Evolutionary conservation across 2,329 filamentous ascomycete species (phyloP).

Genomic region (Aspergillus aculeatus): DNA sequence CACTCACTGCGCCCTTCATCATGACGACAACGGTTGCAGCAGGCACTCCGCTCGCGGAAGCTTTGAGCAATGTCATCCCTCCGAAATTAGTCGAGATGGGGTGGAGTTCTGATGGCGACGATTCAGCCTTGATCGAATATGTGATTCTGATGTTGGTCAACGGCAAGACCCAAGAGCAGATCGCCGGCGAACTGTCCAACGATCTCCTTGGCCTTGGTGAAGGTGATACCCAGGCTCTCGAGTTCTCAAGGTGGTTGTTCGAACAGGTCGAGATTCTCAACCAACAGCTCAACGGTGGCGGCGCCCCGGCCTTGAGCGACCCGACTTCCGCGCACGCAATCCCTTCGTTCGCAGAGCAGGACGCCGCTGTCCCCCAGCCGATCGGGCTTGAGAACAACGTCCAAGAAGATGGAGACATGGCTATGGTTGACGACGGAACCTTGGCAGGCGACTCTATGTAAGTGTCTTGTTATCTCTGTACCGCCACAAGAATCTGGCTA

Average conservation of each 20-base stretch:
- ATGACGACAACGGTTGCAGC: constrained; percentile 79
- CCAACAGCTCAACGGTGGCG: constrained; percentile 58
- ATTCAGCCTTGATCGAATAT: constrained; percentile 87
- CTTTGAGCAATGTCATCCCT: constrained; percentile 78
- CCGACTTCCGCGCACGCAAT: constrained; percentile 27
- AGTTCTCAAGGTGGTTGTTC: constrained; percentile 93
- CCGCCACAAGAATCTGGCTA: constrained; percentile 38
- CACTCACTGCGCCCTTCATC: constrained; percentile 14
- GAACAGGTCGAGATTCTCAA: constrained; percentile 72
- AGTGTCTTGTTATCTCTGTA: constrained; percentile 17
- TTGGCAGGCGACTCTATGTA: constrained; percentile 41
- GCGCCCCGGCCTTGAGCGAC: constrained; percentile 30
- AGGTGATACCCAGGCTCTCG: constrained; percentile 76
- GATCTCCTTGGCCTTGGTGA: constrained; percentile 80
- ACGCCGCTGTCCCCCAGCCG: constrained; percentile 27
- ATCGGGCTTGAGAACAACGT: constrained; percentile 34
- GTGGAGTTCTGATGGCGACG: constrained; percentile 80
- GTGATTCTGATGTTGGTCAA: constrained; percentile 97
- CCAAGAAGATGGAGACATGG: constrained; percentile 75
- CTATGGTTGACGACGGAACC: constrained; percentile 61
- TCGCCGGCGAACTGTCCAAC: constrained; percentile 80
- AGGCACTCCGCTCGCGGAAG: constrained; percentile 79
- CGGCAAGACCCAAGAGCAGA: constrained; percentile 87
- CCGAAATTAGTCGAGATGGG: constrained; percentile 90
- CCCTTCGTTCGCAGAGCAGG: constrained; percentile 35